Base-by-base conservation (phyloP, 352 stramenopile species). In the Globisporangium irregulare region DNA sequence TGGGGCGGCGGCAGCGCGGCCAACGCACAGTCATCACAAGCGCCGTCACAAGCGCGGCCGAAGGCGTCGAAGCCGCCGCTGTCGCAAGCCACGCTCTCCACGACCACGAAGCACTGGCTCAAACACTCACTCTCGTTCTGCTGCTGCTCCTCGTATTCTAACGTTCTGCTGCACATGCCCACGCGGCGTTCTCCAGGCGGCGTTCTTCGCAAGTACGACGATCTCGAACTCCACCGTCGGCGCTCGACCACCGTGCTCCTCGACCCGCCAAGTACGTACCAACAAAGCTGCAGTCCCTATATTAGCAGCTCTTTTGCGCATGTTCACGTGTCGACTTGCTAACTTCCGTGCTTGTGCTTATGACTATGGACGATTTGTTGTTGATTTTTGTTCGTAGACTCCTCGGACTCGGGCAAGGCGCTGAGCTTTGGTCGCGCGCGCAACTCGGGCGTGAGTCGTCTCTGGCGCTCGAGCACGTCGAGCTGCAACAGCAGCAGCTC, bases 171-270 rank as follows among this genome's bases (percentile, higher is more conserved):
- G 54, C 61, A 69, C 38, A 24, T 59, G 41, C 64, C 41, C 38
- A 69, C 64, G 38, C 64, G 55, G 0, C 64, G 64, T 59, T 64
- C n/a, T 34, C 41, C 65, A 74, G 70, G 71, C 55, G 70, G 69
- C 29, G 80, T 83, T 57, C 68, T 81, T 38, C 81, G 84, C 64
- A 90, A 91, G 66, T 84, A 89, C 51, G 84, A 92, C n/a, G 84
- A 92, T 43, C 22, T 80, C 6, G 84, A 92, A 24, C 65, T 61
- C 46, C 65, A 70, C 34, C 75, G 82, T 1, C 79, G 84, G 24
- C 81, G 82, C 24, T 89, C 84, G 0, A 73, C 78, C 29, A 90
- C 82, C 14, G 59, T 92, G 50, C 62, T 80, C 0, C 73, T 89
- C 12, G 84, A 92, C 59, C 72, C 84, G 22, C 76, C 81, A 25